Conservation (phyloP, 805 yeast genomes). For the Pichia insulana region DNA sequence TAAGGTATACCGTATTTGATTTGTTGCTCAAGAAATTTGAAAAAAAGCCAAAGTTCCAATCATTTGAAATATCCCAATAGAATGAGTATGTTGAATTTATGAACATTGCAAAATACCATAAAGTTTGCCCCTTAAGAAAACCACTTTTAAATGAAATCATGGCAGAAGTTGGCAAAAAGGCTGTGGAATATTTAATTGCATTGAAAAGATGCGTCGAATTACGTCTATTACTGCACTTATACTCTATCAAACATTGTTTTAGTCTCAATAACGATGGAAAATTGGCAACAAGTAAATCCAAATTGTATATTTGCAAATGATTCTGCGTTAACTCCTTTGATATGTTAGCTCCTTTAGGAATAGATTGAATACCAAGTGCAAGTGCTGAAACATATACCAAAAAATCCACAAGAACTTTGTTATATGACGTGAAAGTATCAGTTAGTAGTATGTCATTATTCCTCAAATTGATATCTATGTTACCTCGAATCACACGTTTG, state of each 20-base stretch:
- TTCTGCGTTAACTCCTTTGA: slow-evolving; percentile 23
- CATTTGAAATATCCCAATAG: slow-evolving; percentile 83
- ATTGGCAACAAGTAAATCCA: slow-evolving; percentile 25
- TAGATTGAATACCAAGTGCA: slow-evolving; percentile 26
- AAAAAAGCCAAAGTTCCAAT: slow-evolving; percentile 71
- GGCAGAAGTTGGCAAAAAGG: slow-evolving; percentile 44
- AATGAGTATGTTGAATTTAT: slow-evolving; percentile 72
- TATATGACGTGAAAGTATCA: slow-evolving; percentile 77
- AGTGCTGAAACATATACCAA: slow-evolving; percentile 46
- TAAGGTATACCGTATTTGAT: slow-evolving; percentile 17
- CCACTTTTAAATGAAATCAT: slow-evolving; percentile 21
- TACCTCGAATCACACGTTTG: slow-evolving; percentile 47
- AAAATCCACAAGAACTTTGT: slow-evolving; percentile 68
- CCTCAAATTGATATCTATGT: slow-evolving; percentile 50
- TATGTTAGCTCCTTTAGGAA: slow-evolving; percentile 21
- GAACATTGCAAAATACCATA: slow-evolving; percentile 39
- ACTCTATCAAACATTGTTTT: slow-evolving; percentile 75
- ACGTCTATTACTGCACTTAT: slow-evolving; percentile 33
- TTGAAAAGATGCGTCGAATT: slow-evolving; percentile 57
- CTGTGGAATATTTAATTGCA: slow-evolving; percentile 63
- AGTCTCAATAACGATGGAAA: slow-evolving; percentile 72
- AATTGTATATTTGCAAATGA: slow-evolving; percentile 22
- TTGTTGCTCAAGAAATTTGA: slow-evolving; percentile 21
- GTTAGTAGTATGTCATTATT: slow-evolving; percentile 76
- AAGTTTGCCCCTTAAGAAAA: slow-evolving; percentile 22